These are phyloP conservation scores for Suhomyces bribrorum DNA, from an alignment of 1,139 yeast species.

Conservation along the genomic window DNA sequence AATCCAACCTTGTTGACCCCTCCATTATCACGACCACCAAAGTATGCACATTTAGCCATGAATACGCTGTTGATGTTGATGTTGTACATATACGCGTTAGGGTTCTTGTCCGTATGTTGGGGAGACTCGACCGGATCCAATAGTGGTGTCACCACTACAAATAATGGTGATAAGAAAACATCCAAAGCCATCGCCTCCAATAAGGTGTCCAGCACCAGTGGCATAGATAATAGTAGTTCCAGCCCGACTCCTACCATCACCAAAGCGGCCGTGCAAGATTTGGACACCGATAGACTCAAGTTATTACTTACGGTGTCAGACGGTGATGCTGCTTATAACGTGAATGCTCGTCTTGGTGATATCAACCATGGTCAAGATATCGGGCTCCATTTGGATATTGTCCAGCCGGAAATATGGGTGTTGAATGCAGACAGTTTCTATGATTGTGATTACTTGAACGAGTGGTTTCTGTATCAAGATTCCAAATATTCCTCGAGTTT, in stretches of 20 bases:
- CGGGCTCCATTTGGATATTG: constrained; percentile 31
- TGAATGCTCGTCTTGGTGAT: constrained; percentile 7
- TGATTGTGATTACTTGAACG: constrained; percentile 25
- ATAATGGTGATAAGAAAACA: neutral
- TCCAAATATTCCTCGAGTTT: constrained; percentile 5
- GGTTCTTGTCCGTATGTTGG: neutral
- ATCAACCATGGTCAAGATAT: constrained; percentile 14
- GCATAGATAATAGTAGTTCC: too few species aligned
- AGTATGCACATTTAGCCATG: too few species aligned
- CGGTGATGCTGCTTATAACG: constrained; percentile 12
- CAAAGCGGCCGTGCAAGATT: too few species aligned
- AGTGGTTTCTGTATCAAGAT: constrained; percentile 23
- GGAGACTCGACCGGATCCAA: neutral
- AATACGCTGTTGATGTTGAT: too few species aligned
- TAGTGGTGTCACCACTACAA: too few species aligned
- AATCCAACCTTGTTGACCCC: too few species aligned
- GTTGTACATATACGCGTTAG: too few species aligned
- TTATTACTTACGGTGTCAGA: constrained; percentile 3
- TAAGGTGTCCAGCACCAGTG: too few species aligned
- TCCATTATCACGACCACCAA: too few species aligned
- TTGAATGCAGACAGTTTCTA: constrained; percentile 28
- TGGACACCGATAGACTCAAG: constrained; percentile 2
- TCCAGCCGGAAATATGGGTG: constrained; percentile 43
- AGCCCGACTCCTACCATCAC: neutral
- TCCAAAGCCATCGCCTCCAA: neutral